phyloP scores from a whole-genome alignment of 2,329 filamentous ascomycete genomes.

The Cryphonectria radicalis region DNA sequence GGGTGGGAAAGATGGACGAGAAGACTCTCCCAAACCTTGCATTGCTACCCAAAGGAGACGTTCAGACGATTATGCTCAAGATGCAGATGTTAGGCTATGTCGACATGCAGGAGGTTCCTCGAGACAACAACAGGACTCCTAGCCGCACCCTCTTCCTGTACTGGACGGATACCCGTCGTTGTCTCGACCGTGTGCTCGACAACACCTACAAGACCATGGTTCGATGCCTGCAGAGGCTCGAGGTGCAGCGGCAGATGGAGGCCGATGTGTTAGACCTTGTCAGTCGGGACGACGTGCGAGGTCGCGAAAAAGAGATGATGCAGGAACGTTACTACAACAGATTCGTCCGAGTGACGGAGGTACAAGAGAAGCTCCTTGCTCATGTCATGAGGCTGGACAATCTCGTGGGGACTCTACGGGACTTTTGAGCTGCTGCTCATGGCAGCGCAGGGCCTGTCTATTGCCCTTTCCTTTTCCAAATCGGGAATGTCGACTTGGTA shows the following conservation, averaged over 20 bases:
- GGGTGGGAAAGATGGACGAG: slow-evolving; percentile 93
- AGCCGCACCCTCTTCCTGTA: slow-evolving; percentile 88
- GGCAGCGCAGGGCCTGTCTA: slow-evolving; percentile 13
- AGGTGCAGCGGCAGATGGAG: slow-evolving; percentile 73
- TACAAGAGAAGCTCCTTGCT: slow-evolving; percentile 74
- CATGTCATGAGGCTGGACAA: slow-evolving; percentile 85
- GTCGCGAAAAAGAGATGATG: slow-evolving; percentile 80
- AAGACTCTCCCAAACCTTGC: slow-evolving; percentile 81
- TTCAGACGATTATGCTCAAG: slow-evolving; percentile 81
- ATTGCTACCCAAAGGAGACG: slow-evolving; percentile 82
- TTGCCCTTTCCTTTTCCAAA: not conserved
- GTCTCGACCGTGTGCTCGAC: slow-evolving; percentile 72
- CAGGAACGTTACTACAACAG: slow-evolving; percentile 71
- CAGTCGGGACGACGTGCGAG: slow-evolving; percentile 83
- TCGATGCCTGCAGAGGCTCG: slow-evolving; percentile 78
- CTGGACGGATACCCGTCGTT: slow-evolving; percentile 82
- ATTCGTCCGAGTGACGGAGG: slow-evolving; percentile 53
- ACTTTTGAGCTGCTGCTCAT: slow-evolving; percentile 58
- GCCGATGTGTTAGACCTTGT: slow-evolving; percentile 78
- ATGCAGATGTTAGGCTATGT: slow-evolving; percentile 87
- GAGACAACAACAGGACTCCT: slow-evolving; percentile 80
- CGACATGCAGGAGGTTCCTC: slow-evolving; percentile 92
- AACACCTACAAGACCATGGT: slow-evolving; percentile 90
- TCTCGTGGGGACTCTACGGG: slow-evolving; percentile 79
- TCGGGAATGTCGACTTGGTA: not conserved